Evolutionary conservation across 148 eudicot genomes (phyloP).

Genomic region (Beta vulgaris): DNA sequence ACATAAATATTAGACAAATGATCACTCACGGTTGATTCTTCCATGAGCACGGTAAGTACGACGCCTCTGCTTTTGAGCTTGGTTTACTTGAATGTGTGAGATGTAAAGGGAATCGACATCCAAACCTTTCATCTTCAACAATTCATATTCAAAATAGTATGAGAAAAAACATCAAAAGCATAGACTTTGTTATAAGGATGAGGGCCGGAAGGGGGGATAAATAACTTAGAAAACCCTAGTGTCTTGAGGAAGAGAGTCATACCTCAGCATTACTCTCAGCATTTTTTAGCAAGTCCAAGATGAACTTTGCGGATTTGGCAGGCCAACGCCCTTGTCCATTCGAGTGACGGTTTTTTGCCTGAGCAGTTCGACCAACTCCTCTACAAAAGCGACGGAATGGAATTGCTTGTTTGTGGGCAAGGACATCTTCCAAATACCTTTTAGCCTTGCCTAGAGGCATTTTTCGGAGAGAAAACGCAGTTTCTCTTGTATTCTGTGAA

Average conservation of each 20-base stretch:
- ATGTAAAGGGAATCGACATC: constrained; percentile 72
- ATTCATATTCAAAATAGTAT: neutral
- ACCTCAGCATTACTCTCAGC: constrained; percentile 88
- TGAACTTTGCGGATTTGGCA: constrained; percentile 62
- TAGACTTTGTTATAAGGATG: too few species aligned
- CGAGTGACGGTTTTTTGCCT: constrained; percentile 71
- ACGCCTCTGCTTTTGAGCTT: constrained; percentile 80
- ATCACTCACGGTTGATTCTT: constrained; percentile 63
- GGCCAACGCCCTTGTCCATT: constrained; percentile 90
- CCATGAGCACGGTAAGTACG: constrained; percentile 89
- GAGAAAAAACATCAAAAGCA: neutral
- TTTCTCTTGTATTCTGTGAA: constrained; percentile 73
- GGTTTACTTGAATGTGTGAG: constrained; percentile 83
- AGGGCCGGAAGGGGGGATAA: neutral
- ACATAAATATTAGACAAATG: neutral
- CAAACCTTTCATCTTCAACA: constrained; percentile 64
- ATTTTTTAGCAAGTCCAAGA: constrained; percentile 73
- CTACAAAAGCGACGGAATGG: constrained; percentile 82
- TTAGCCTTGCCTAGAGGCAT: constrained; percentile 65
- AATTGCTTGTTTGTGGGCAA: constrained; percentile 78
- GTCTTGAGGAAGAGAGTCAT: neutral
- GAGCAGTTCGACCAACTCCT: constrained; percentile 84
- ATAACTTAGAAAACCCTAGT: neutral
- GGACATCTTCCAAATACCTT: constrained; percentile 73
- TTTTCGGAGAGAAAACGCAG: constrained; percentile 64